Evolutionary conservation across 2,329 filamentous ascomycete genomes (phyloP).

Genomic region (Aspergillus viridinutans): DNA sequence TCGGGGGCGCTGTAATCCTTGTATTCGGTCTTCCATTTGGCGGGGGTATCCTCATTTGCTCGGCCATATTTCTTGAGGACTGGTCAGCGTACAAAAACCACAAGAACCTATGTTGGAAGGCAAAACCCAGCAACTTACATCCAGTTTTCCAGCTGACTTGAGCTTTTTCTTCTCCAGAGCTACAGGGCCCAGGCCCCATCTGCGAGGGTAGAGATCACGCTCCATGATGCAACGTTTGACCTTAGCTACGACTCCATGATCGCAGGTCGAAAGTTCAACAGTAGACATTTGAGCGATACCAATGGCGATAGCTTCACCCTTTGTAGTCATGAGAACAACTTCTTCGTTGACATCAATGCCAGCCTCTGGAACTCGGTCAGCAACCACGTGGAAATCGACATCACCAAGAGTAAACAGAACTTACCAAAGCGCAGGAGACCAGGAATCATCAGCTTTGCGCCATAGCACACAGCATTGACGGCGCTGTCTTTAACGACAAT

Average conservation of each 20-base stretch:
- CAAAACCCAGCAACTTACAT: slow-evolving; percentile 49
- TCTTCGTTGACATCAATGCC: slow-evolving; percentile 94
- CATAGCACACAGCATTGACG: slow-evolving; percentile 97
- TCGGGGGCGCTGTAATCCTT: slow-evolving; percentile 70
- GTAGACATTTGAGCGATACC: slow-evolving; percentile 98
- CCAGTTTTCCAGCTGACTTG: slow-evolving; percentile 95
- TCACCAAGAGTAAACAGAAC: slow-evolving; percentile 24
- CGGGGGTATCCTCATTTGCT: slow-evolving; percentile 84
- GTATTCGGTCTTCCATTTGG: slow-evolving; percentile 89
- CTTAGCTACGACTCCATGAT: slow-evolving; percentile 96
- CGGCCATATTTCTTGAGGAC: slow-evolving; percentile 73
- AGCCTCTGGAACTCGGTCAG: slow-evolving; percentile 55
- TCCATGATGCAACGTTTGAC: slow-evolving; percentile 99
- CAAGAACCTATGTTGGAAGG: background rate
- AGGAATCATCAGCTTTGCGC: slow-evolving; percentile 97
- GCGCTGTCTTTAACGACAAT: slow-evolving; percentile 96
- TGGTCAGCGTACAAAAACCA: slow-evolving; percentile 30
- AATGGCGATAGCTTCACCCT: slow-evolving; percentile 96
- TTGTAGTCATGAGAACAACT: slow-evolving; percentile 96
- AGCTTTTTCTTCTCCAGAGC: slow-evolving; percentile 99
- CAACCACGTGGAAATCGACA: background rate
- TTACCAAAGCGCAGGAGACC: slow-evolving; percentile 85
- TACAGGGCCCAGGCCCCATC: slow-evolving; percentile 93
- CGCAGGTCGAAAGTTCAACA: slow-evolving; percentile 92
- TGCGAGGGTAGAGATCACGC: slow-evolving; percentile 90